Conservation (phyloP, 2,329 filamentous ascomycete genomes). For the Ascochyta fabae region DNA sequence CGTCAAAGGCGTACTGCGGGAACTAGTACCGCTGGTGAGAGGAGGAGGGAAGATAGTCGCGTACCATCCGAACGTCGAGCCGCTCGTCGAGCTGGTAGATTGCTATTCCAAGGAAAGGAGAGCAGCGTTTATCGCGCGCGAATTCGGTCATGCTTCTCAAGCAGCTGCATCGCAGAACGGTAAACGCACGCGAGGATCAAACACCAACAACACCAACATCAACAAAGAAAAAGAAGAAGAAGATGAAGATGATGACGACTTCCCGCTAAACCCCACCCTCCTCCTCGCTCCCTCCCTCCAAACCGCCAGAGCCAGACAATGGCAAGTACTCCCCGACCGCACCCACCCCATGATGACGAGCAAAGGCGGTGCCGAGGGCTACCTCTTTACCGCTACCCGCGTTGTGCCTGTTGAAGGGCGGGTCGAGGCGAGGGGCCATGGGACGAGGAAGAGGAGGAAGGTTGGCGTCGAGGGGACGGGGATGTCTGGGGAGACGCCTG, state of each 20-base stretch:
- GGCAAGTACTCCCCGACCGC: conserved; percentile 89
- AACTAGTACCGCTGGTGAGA: conserved; percentile 78
- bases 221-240: conserved; percentile 17
- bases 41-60: conserved; percentile 86
- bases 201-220: too few relatives aligned
- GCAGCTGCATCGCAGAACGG: conserved; percentile 22
- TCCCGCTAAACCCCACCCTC: conserved; percentile 85
- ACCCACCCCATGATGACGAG: conserved; percentile 96
- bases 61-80: conserved; percentile 82
- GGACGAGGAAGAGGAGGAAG: conserved; percentile 70
- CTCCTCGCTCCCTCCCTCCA: conserved; percentile 81
- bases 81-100: conserved; percentile 78
- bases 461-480: conserved; percentile 4
- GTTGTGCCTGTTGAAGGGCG: conserved; percentile 80
- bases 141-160: conserved; percentile 25
- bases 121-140: conserved; percentile 64
- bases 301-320: conserved; percentile 76
- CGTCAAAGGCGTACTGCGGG: conserved; percentile 74
- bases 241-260: conserved; percentile 63
- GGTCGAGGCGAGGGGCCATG: conserved; percentile 82
- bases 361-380: conserved; percentile 86
- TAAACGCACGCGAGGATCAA: conserved; percentile 9
- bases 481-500: conserved; percentile 13
- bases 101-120: conserved; percentile 82
- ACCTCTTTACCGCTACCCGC: conserved; percentile 81